These are phyloP conservation scores for Leccinum subtestaceum DNA, from an alignment of 768 basidiomycete species.

Conservation along the genomic window DNA sequence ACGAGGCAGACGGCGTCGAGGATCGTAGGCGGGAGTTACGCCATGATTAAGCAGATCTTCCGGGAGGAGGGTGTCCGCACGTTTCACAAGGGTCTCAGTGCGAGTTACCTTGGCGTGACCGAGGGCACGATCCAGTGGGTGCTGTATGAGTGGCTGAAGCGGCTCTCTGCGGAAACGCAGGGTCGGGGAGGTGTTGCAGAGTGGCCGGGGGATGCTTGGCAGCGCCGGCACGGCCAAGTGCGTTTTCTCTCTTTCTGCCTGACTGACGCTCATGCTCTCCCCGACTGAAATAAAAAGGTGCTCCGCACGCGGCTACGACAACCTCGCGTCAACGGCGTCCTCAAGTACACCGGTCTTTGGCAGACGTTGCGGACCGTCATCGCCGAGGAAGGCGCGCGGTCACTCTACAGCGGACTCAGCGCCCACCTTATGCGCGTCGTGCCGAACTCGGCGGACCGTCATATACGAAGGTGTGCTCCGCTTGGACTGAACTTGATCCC, in stretches of 20 bases:
- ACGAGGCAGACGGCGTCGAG: conserved; percentile 18
- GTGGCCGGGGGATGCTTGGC: conserved; percentile 78
- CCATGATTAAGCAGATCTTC: conserved; percentile 70
- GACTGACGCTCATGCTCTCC: not conserved
- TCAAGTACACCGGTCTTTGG: conserved; percentile 81
- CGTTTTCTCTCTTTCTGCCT: conserved; percentile 17
- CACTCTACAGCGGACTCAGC: conserved; percentile 87
- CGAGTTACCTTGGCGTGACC: conserved; percentile 92
- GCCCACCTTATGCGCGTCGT: conserved; percentile 97
- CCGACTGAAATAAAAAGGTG: conserved; percentile 51
- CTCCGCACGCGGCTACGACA: conserved; percentile 91
- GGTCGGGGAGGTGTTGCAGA: conserved; percentile 56
- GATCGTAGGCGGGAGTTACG: conserved; percentile 51
- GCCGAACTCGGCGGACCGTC: conserved; percentile 82
- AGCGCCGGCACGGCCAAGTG: conserved; percentile 93
- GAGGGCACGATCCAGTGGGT: conserved; percentile 98
- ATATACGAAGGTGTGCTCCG: conserved; percentile 87
- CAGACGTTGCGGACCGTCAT: conserved; percentile 86
- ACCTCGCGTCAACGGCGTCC: conserved; percentile 69
- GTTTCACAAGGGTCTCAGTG: conserved; percentile 93
- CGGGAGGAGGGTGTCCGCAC: conserved; percentile 80
- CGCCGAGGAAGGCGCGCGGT: conserved; percentile 83
- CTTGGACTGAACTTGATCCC: conserved; percentile 38
- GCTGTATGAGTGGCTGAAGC: conserved; percentile 90
- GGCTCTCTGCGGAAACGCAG: conserved; percentile 51